phyloP scores from a whole-genome alignment of 768 basidiomycete species.

The Dacryopinax spathularia region DNA sequence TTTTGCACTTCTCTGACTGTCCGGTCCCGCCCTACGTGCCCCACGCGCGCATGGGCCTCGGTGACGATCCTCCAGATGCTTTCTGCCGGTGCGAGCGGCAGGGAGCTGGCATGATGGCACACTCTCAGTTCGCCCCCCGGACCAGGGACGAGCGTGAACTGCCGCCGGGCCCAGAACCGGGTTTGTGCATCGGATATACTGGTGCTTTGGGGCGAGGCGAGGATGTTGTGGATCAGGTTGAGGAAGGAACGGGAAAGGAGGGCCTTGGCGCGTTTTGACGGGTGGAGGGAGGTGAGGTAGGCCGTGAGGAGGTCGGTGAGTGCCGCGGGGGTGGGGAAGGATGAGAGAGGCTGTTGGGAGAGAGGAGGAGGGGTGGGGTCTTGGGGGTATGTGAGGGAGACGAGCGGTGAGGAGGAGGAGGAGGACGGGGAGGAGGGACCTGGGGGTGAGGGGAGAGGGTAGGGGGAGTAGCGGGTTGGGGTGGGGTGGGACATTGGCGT shows the following conservation, averaged over 20 bases:
- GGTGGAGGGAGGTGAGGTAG: slow-evolving; percentile 4
- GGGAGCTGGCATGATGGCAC: background rate
- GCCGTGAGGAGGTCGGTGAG: slow-evolving; percentile 1
- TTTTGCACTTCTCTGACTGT: background rate
- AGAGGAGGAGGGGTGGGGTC: background rate
- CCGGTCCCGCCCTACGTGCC: background rate
- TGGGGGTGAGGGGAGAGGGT: background rate
- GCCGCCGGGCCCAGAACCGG: background rate
- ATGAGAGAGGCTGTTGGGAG: background rate
- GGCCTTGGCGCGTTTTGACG: background rate
- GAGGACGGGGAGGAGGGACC: background rate
- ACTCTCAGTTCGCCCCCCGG: background rate
- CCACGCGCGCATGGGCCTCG: background rate
- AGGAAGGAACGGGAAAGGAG: background rate
- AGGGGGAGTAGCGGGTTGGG: background rate
- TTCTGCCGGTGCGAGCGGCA: background rate
- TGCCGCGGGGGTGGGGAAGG: background rate
- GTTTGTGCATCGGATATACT: background rate
- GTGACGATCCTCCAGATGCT: background rate
- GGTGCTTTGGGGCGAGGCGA: background rate
- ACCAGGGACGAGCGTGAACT: background rate
- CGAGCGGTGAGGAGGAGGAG: background rate
- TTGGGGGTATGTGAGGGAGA: background rate
- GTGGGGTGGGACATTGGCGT: background rate
- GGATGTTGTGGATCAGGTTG: background rate